These are phyloP conservation scores for Neonectria neomacrospora DNA, from an alignment of 2,329 filamentous ascomycete genomes.

Conservation along the genomic window DNA sequence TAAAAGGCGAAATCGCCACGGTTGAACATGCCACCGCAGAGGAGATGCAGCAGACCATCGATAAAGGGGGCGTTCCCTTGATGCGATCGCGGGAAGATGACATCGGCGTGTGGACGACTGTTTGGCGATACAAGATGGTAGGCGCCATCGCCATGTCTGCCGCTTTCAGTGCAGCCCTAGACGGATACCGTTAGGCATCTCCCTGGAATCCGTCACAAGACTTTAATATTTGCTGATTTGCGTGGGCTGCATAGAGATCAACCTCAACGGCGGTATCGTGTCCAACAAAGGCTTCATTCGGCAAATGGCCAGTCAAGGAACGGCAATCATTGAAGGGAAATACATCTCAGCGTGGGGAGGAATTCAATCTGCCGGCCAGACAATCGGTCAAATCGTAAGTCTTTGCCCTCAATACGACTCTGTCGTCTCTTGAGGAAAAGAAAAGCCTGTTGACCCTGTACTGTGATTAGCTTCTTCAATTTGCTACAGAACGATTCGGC, in stretches of 20 bases:
- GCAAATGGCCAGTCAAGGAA: constrained; percentile 47
- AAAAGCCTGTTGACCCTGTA: neutral
- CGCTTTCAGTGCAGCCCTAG: constrained; percentile 54
- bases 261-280: constrained; percentile 52
- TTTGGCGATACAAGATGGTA: constrained; percentile 49
- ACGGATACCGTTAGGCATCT: constrained; percentile 51
- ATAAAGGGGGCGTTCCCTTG: constrained; percentile 26
- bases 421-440: neutral
- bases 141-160: constrained; percentile 53
- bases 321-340: constrained; percentile 48
- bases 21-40: constrained; percentile 22
- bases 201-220: too few species aligned
- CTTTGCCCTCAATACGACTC: neutral
- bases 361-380: constrained; percentile 53
- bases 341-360: constrained; percentile 54
- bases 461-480: constrained; percentile 22
- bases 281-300: constrained; percentile 55
- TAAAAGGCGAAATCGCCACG: constrained; percentile 25
- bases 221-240: neutral
- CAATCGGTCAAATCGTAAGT: constrained; percentile 51
- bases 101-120: constrained; percentile 52
- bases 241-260: constrained; percentile 27
- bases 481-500: constrained; percentile 24
- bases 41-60: constrained; percentile 14
- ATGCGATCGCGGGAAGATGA: constrained; percentile 53